These are phyloP conservation scores for Onygena corvina DNA, from an alignment of 2,329 filamentous ascomycete species.

Conservation along the genomic window DNA sequence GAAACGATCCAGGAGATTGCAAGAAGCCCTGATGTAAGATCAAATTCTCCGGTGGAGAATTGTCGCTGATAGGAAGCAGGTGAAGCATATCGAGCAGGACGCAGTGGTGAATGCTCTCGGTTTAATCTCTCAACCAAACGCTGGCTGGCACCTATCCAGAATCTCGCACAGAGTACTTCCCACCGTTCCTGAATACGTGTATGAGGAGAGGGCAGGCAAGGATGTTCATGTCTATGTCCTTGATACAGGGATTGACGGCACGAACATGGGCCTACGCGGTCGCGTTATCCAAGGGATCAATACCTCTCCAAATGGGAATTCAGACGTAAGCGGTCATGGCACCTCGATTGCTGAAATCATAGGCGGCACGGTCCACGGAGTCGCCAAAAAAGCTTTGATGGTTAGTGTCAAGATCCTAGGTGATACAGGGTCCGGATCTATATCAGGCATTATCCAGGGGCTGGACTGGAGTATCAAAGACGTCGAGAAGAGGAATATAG, in stretches of 20 bases:
- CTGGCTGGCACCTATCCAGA: conserved; percentile 26
- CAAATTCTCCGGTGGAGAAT: neutral
- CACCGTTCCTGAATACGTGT: conserved; percentile 22
- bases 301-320: conserved; percentile 16
- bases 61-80: conserved; percentile 6
- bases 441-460: conserved; percentile 38
- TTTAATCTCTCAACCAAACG: conserved; percentile 15
- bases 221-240: conserved; percentile 28
- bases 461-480: conserved; percentile 32
- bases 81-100: conserved; percentile 14
- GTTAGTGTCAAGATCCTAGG: conserved; percentile 41
- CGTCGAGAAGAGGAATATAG: conserved; percentile 21
- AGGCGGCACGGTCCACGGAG: conserved; percentile 25
- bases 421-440: conserved; percentile 35
- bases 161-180: conserved; percentile 22
- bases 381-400: conserved; percentile 29
- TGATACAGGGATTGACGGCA: conserved; percentile 28
- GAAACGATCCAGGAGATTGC: conserved; percentile 10
- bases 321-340: conserved; percentile 26
- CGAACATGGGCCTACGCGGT: conserved; percentile 26
- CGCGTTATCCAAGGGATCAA: conserved; percentile 28
- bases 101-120: conserved; percentile 2
- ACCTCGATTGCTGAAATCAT: conserved; percentile 31
- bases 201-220: conserved; percentile 27
- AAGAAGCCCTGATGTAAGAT: conserved; percentile 1